Evolutionary conservation across 2,329 filamentous ascomycete species (phyloP), one percentile per base, ranked within the genome.

Genomic region (Clathrospora elynae): DNA sequence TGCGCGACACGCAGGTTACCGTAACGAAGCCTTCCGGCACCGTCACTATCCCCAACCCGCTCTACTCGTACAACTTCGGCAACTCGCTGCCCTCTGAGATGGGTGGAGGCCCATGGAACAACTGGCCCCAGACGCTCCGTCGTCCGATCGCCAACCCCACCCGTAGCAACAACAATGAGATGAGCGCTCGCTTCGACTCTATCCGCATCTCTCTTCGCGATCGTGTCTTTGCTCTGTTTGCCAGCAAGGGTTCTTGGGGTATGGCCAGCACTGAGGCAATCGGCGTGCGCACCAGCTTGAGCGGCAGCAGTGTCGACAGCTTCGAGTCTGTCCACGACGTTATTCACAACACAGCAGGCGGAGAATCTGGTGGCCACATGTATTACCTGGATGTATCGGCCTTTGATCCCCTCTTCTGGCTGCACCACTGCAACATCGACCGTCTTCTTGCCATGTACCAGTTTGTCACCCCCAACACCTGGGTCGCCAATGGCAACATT

Each of bases 371-470:
- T 51, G 85, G 86, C 4, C 85, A 88, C 62, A 87, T 92, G 84
- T 81, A 83, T 30, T 87, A 85, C 66, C 82, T 90, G 41, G 67
- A 70, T 42, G 84, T 87, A 53, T 88, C 88, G n/a, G 80, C 86
- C 0, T 93, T 90, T 63, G 89, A 93, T 59, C 88, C 88, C 2
- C 73, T 90, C 24, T 70, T 70, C 60, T 69, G 65, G 66, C 59
- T 70, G n/a, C 67, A 68, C 55, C 67, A 70, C 59, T 50, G 45
- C 61, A 71, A 71, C 45, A 44, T 71, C 14, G 68, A 71, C 46
- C 65, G 68, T 53, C 54, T 67, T 14, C 88, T 92, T 67, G 81
- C 87, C 38, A 80, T 95, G 63, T 92, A 88, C 86, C 88, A 93
- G 71, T 73, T 79, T 2, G 69, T 92, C 10, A 79, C 90, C 46